phyloP scores from a whole-genome alignment of 495 filamentous ascomycete genomes.

The Podospora appendiculata region DNA sequence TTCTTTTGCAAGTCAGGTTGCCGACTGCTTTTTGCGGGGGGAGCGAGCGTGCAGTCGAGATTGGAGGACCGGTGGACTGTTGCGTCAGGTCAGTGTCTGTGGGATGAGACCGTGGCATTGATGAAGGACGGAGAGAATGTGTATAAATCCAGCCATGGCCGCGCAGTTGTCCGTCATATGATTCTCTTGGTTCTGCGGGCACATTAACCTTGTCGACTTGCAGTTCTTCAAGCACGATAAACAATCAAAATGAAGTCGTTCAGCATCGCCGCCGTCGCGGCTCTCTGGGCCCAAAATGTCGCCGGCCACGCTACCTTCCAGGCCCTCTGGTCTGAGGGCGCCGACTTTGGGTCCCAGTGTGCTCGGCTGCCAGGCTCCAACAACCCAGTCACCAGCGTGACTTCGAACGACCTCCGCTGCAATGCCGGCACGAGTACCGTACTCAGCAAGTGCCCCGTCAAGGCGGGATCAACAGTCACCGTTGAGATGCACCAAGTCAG shows the following conservation, averaged over 20 bases:
- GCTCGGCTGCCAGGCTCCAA: constrained; percentile 35
- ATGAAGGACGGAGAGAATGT: neutral
- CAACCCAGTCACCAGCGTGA: constrained; percentile 37
- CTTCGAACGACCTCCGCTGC: constrained; percentile 30
- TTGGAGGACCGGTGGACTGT: too few species aligned
- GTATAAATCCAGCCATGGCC: neutral
- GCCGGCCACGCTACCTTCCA: constrained; percentile 46
- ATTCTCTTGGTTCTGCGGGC: neutral
- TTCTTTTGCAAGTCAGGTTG: too few species aligned
- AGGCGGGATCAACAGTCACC: constrained; percentile 38
- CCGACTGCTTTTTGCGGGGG: too few species aligned
- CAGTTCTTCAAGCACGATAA: neutral
- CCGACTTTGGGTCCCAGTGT: constrained; percentile 35
- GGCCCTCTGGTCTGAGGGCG: constrained; percentile 41
- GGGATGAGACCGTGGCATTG: neutral
- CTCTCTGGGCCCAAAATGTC: constrained; percentile 25
- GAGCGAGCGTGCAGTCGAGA: too few species aligned
- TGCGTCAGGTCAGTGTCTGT: too few species aligned
- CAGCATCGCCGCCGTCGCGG: constrained; percentile 17
- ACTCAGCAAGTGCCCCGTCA: constrained; percentile 35
- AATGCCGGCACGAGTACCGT: constrained; percentile 29
- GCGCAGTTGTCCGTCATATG: neutral
- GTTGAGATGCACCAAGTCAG: constrained; percentile 47
- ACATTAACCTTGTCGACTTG: neutral
- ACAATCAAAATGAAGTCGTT: constrained; percentile 31